These are phyloP conservation scores for Gaeumannomyces tritici DNA, from an alignment of 2,329 filamentous ascomycete species.

Conservation along the genomic window DNA sequence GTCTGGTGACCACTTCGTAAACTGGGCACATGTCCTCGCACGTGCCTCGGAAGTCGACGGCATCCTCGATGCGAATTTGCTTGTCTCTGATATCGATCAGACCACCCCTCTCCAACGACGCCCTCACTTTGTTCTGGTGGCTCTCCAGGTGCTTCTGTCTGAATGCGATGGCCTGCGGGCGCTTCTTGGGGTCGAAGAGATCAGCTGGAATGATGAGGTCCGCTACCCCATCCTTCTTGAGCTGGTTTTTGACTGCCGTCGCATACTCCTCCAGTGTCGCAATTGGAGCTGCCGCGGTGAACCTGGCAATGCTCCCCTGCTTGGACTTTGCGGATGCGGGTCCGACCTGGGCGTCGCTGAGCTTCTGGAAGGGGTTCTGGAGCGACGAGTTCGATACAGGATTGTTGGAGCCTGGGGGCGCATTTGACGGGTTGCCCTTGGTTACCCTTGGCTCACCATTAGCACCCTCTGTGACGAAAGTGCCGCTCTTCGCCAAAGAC, in stretches of 20 bases:
- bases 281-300: neutral
- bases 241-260: conserved; percentile 38
- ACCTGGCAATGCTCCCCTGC: neutral
- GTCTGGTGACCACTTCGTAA: conserved; percentile 54
- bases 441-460: neutral
- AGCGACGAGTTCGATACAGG: neutral
- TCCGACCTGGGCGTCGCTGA: neutral
- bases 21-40: conserved; percentile 63
- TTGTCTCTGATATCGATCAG: conserved; percentile 57
- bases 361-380: conserved; percentile 3
- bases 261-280: conserved; percentile 24
- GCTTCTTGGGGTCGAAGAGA: conserved; percentile 40
- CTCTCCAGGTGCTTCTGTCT: conserved; percentile 41
- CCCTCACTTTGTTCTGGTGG: conserved; percentile 47
- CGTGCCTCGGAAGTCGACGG: conserved; percentile 57
- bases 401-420: neutral
- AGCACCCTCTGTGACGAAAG: neutral
- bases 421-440: neutral
- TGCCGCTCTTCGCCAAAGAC: neutral
- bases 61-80: conserved; percentile 51
- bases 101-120: conserved; percentile 46
- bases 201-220: conserved; percentile 47
- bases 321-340: neutral
- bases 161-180: conserved; percentile 42
- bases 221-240: conserved; percentile 43